Base-by-base conservation (phyloP, 1,284 basidiomycete species). In the Ceratobasidium sp. region DNA sequence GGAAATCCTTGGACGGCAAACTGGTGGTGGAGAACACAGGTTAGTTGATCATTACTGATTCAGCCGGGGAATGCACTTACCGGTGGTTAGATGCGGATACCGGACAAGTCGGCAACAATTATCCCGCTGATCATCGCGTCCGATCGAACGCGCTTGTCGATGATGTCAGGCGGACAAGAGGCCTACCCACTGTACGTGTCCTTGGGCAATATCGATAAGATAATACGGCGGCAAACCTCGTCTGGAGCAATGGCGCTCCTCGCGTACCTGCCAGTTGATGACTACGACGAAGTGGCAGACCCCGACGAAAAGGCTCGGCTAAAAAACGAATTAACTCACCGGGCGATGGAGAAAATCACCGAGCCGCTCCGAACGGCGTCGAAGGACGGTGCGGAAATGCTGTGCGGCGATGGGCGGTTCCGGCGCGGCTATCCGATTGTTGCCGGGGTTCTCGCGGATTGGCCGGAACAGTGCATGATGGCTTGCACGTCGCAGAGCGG, bases 381-480 rank as follows among this genome's bases (percentile, higher is more conserved):
- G 14, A 55, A 52, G 18, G 30, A 74, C 5, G 80, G 80, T 20
- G 59, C 78, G 12, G 41, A 69, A 20, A 79, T 81, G 65, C 44
- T 48, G 1, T 80, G 80, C 68, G 78, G 78, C 3, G 80, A 81
- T 55, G 71, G 77, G 12, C 8, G 50, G 12, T 59, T 77, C 1
- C 66, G 50, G 4, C 50, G 66, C 33, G 44, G 46, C 18, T 68
- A 52, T 33, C 66, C 66, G 20, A 77, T 81, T 27, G 77, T 82
- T 3, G 80, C 80, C 14, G 78, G 76, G 0, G 81, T 80, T 41
- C 55, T 82, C 27, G 81, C 80, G 10, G 81, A 82, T 57, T 80
- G 79, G 62, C 81, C 80, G 14, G 81, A 82, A 41, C 79, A 81
- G 48, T 79, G 78, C 30, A 62, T 81, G 16, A 60, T 81, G 20